Percentiles rank a stretch among this genome's conserved stretches.
Evolutionary conservation across 139 green algal species (phyloP).

Genomic region (Zygnema cylindricum): DNA sequence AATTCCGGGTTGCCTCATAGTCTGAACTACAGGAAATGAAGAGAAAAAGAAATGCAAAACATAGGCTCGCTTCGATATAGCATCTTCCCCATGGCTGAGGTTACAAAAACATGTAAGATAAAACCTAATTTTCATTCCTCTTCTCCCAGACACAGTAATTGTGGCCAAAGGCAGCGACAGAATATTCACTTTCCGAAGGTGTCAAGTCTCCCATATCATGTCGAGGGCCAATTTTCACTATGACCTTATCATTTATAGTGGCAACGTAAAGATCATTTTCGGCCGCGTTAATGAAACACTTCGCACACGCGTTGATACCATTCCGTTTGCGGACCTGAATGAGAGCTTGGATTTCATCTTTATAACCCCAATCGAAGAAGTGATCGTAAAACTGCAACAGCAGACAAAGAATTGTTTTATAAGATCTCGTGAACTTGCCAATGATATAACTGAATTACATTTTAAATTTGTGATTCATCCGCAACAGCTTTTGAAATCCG

Average conservation of each 20-base stretch:
- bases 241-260: constrained; percentile 4
- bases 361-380: constrained; percentile 74
- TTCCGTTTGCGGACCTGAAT: constrained; percentile 75
- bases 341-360: constrained; percentile 77
- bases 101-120: too few relatives aligned
- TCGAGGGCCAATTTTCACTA: constrained; percentile 42
- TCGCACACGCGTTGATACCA: constrained; percentile 38
- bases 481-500: too few relatives aligned
- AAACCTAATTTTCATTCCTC: too few relatives aligned
- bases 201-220: constrained; percentile 45
- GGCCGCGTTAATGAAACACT: constrained; percentile 23
- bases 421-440: too few relatives aligned
- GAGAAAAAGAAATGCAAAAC: too few relatives aligned
- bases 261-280: constrained; percentile 61
- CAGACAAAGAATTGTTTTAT: too few relatives aligned
- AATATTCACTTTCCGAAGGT: constrained; percentile 23
- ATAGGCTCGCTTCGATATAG: too few relatives aligned
- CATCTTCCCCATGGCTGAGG: too few relatives aligned
- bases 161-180: constrained; percentile 18
- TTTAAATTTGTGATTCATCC: too few relatives aligned
- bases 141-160: constrained; percentile 64
- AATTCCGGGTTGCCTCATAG: too few relatives aligned
- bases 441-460: too few relatives aligned
- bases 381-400: constrained; percentile 80
- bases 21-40: too few relatives aligned